phyloP scores from a whole-genome alignment of 2,329 filamentous ascomycete genomes.

The Fusarium bulbicola region DNA sequence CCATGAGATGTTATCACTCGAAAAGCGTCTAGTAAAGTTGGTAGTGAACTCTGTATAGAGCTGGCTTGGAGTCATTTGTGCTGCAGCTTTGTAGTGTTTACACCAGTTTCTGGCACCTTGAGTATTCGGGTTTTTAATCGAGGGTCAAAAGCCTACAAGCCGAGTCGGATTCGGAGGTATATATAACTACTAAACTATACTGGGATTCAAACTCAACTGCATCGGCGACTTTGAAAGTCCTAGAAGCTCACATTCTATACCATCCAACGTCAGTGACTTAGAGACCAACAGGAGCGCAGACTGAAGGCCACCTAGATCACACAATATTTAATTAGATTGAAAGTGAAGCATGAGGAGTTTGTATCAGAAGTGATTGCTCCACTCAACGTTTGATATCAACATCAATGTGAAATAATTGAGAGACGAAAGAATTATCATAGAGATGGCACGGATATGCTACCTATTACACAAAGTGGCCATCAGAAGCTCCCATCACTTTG shows the following conservation, averaged over 20 bases:
- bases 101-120: not conserved
- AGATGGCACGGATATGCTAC: not conserved
- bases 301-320: not conserved
- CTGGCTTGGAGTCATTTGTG: not conserved
- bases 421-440: too few species aligned
- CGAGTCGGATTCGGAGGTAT: not conserved
- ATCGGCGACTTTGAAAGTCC: not conserved
- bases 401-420: not conserved
- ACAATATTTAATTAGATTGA: not conserved
- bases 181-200: too few species aligned
- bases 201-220: not conserved
- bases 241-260: not conserved
- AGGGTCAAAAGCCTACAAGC: not conserved
- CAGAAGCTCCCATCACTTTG: too few species aligned
- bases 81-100: not conserved
- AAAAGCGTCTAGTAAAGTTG: not conserved
- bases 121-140: fast-evolving
- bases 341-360: not conserved
- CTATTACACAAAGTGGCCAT: not conserved
- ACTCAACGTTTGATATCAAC: not conserved
- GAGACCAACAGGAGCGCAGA: not conserved
- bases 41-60: not conserved
- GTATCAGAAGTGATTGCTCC: too few species aligned
- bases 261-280: not conserved
- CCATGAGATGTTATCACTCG: too few species aligned